Percentiles rank a stretch among this genome's conserved stretches.
Conservation (phyloP, 441 rosid species). For the Gossypium schwendimanii region DNA sequence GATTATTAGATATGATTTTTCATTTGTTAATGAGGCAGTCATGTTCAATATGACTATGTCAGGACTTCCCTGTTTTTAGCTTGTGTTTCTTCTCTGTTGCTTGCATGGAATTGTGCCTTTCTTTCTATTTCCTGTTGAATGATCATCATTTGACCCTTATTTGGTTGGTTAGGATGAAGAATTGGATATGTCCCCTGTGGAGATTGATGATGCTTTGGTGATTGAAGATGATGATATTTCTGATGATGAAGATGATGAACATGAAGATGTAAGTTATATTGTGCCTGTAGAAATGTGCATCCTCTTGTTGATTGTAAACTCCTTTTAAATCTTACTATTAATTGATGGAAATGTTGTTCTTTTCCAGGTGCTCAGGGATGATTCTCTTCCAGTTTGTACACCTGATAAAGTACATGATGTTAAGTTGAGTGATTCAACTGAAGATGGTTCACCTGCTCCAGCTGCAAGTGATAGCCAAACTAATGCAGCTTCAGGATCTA, state of each 20-base stretch:
- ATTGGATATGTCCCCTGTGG: conserved; percentile 81
- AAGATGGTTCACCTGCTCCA: conserved; percentile 45
- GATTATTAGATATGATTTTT: neutral
- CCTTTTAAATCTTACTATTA: neutral
- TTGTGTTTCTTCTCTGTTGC: neutral
- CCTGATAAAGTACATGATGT: conserved; percentile 97
- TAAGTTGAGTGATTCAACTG: conserved; percentile 79
- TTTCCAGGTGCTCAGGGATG: conserved; percentile 78
- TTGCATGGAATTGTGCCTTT: neutral
- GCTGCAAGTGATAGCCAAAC: conserved; percentile 52
- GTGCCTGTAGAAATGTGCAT: neutral
- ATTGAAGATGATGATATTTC: conserved; percentile 98
- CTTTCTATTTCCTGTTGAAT: neutral
- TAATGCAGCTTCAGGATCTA: conserved; percentile 73
- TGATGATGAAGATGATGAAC: conserved; percentile 90
- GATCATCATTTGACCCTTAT: neutral
- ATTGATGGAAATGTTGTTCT: conserved; percentile 2
- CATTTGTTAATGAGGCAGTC: neutral
- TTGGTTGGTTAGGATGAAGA: conserved; percentile 70
- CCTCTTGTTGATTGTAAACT: neutral
- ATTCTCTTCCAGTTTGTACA: conserved; percentile 82
- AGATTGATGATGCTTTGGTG: conserved; percentile 90
- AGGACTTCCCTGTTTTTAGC: neutral
- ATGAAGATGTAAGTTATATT: conserved; percentile 74
- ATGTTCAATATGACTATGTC: neutral